These are phyloP conservation scores for Psidium guajava DNA, from an alignment of 345 rosid species.

Conservation along the genomic window DNA sequence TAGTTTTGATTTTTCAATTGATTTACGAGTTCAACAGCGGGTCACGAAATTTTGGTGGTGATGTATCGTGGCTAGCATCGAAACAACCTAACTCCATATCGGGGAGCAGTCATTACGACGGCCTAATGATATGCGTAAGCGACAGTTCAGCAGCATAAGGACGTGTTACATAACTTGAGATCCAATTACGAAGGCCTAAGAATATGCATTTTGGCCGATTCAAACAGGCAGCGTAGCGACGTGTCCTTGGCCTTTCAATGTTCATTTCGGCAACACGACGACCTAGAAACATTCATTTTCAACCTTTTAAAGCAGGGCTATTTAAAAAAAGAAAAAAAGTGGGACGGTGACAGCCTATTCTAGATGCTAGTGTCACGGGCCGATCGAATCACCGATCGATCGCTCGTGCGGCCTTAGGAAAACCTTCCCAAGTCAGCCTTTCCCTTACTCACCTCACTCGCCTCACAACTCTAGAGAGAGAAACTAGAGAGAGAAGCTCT, in stretches of 20 bases:
- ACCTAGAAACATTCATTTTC: background rate
- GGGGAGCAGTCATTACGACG: background rate
- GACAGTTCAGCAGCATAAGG: background rate
- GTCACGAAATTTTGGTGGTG: no score
- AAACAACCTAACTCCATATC: background rate
- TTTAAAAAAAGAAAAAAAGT: background rate
- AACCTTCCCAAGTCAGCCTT: no score
- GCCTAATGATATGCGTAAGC: background rate
- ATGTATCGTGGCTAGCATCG: background rate
- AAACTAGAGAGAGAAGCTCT: no score
- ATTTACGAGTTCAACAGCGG: no score
- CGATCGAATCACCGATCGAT: no score
- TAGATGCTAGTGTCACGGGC: background rate
- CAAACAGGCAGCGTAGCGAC: fast-evolving
- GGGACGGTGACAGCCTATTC: background rate
- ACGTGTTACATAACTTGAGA: background rate
- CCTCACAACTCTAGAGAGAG: no score
- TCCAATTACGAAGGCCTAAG: background rate
- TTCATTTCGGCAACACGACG: background rate
- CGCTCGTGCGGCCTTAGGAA: no score
- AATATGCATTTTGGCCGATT: background rate
- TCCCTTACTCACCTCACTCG: no score
- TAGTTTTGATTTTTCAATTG: no score
- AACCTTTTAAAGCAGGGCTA: background rate
- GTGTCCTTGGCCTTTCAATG: background rate